Conservation (phyloP, 1,139 yeast genomes). For the Geotrichum aggregatum region DNA sequence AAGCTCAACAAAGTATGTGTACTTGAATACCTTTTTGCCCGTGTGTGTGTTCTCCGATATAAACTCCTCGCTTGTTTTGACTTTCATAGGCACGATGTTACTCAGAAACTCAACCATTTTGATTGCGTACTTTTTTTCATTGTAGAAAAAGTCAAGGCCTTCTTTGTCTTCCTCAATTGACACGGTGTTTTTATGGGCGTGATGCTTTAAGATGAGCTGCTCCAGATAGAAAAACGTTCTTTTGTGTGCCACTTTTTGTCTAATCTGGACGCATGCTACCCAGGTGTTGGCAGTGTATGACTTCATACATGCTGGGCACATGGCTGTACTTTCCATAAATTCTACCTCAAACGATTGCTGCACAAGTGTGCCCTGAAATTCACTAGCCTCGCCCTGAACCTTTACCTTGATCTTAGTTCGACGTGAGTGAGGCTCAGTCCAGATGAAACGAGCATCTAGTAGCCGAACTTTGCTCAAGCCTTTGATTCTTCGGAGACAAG, state of each 20-base stretch:
- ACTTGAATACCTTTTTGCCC: constrained; percentile 81
- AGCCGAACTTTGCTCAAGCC: constrained; percentile 83
- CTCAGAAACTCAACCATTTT: constrained; percentile 88
- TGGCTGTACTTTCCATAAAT: constrained; percentile 88
- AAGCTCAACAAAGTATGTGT: constrained; percentile 86
- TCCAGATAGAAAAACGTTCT: constrained; percentile 93
- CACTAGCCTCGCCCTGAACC: constrained; percentile 85
- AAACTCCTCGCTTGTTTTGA: constrained; percentile 82
- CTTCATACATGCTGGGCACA: constrained; percentile 97
- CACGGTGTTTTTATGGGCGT: constrained; percentile 90
- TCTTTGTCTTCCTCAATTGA: constrained; percentile 89
- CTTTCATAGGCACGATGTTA: constrained; percentile 78
- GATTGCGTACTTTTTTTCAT: constrained; percentile 83
- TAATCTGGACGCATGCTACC: constrained; percentile 97
- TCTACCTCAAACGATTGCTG: constrained; percentile 97
- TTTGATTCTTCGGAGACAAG: constrained; percentile 81
- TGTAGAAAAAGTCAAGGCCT: constrained; percentile 90
- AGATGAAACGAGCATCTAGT: constrained; percentile 88
- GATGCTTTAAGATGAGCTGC: constrained; percentile 86
- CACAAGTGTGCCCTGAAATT: constrained; percentile 76
- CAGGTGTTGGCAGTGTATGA: constrained; percentile 94
- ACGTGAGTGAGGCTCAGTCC: constrained; percentile 99
- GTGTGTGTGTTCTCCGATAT: constrained; percentile 89
- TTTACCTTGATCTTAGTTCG: constrained; percentile 86
- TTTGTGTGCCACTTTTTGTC: constrained; percentile 96